Conservation (phyloP, 768 basidiomycete species). For the Trametes punicea region DNA sequence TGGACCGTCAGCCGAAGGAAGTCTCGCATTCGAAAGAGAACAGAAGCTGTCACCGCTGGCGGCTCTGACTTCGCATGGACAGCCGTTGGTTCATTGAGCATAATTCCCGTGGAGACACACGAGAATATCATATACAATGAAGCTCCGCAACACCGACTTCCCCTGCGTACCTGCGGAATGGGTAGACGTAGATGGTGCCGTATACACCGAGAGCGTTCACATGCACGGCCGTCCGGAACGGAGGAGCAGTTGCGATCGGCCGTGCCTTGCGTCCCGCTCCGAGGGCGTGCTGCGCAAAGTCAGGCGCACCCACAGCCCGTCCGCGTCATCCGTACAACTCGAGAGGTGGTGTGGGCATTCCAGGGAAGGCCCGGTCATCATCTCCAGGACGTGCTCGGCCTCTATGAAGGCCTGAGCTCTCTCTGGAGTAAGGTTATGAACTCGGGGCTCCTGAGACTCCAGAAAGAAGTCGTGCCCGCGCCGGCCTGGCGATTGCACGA, state of each 20-base stretch:
- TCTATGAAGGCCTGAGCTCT: conserved; percentile 2
- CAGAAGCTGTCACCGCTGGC: neutral
- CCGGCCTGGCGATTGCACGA: neutral
- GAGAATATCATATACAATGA: neutral
- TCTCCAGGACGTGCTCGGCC: conserved; percentile 1
- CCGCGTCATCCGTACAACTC: conserved; percentile 6
- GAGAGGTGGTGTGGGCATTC: neutral
- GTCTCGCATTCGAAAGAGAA: neutral
- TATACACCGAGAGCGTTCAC: conserved; percentile 8
- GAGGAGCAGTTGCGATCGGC: conserved; percentile 5
- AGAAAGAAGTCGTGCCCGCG: neutral
- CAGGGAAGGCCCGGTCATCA: neutral
- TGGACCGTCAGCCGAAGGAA: neutral
- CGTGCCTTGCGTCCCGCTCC: conserved; percentile 11
- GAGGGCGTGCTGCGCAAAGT: conserved; percentile 15
- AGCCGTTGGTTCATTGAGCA: neutral
- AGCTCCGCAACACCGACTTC: conserved; percentile 4
- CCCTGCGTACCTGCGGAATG: neutral
- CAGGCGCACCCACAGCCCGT: conserved; percentile 9
- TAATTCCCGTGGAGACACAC: neutral
- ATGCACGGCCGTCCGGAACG: conserved; percentile 16
- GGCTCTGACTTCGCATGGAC: neutral
- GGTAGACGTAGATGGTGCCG: neutral
- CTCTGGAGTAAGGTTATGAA: neutral
- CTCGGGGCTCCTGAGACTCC: neutral